These are phyloP conservation scores for Penicillium coffeae DNA, from an alignment of 495 filamentous ascomycete genomes.

Conservation along the genomic window DNA sequence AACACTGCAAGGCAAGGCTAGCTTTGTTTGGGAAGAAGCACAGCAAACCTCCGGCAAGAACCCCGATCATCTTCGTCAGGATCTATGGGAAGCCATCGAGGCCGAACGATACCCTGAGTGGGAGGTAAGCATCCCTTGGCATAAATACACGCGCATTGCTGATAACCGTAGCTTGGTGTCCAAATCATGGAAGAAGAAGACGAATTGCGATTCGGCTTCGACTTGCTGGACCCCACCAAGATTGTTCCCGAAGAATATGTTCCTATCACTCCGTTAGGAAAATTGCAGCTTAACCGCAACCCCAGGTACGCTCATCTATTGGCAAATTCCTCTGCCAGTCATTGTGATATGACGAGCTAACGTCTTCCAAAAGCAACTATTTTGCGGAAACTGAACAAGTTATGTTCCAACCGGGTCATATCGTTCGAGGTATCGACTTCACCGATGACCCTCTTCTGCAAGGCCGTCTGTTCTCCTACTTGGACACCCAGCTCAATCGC, in stretches of 20 bases:
- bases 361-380: too few species aligned
- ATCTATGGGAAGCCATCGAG: conserved; percentile 67
- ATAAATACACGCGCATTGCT: conserved; percentile 1
- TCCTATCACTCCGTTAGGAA: conserved; percentile 61
- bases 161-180: conserved; percentile 49
- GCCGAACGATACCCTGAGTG: conserved; percentile 63
- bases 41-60: conserved; percentile 67
- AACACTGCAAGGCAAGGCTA: conserved; percentile 62
- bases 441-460: conserved; percentile 70
- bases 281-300: conserved; percentile 67
- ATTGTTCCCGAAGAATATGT: conserved; percentile 70
- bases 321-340: too few species aligned
- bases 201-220: conserved; percentile 62
- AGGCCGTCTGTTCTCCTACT: conserved; percentile 70
- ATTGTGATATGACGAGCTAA: too few species aligned
- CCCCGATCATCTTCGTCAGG: conserved; percentile 64
- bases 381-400: conserved; percentile 76
- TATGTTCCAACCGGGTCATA: conserved; percentile 50
- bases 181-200: conserved; percentile 71
- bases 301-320: too few species aligned
- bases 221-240: conserved; percentile 73
- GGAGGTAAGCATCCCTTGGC: conserved; percentile 53
- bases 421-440: conserved; percentile 71
- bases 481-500: conserved; percentile 72
- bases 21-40: conserved; percentile 71